Base-by-base conservation (phyloP, 2,329 filamentous ascomycete species). In the Coniochaeta sp. region DNA sequence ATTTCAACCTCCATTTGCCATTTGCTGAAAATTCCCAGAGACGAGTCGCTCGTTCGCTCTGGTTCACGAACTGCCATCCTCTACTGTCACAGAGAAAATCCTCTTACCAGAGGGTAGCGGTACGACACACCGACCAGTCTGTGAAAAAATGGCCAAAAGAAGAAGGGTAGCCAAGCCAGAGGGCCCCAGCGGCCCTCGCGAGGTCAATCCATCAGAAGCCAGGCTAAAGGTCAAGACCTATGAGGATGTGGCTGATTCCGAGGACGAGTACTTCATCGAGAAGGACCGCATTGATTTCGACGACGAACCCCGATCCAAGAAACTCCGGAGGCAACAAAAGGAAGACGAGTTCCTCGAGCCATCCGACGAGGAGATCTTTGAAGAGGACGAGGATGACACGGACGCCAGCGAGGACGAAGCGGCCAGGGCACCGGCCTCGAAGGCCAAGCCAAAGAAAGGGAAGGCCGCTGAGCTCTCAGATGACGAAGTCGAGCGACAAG, bases 201-300 rank as follows among this genome's bases (percentile, higher is more conserved):
- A 85, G 36, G 70, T 84, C 62, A 75, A 87, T 68, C 69, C 78
- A 56, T 74, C 77, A 34, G 85, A 87, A 64, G 84, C 87, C 38
- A 85, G 86, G 58, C 81, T 92, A 17, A 81, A 80, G 24, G 77
- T 87, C 67, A 79, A 73, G 55, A 87, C 84, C 2, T 93, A 83
- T 73, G 87, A 93, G 73, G 91, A 96, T 74, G 88, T 99, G 67
- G 91, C 93, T 65, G 89, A 97, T 72, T 96, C 92, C 1, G 91
- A 96, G 73, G 95, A 99, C 73, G 91, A 96, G 71, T 96, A 96
- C 72, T 91, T 93, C 69, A 80, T 93, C 62, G 89, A 93, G 64
- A 85, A 89, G 65, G 95, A 99, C 74, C 89, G 90, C 70, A 87
- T 99, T 64, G 75, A 93, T 68, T 81, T 99, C 40, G 91, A 96